These are phyloP conservation scores for Papilionanthe hybrid DNA, from an alignment of 116 monocot genomes.

Conservation along the genomic window DNA sequence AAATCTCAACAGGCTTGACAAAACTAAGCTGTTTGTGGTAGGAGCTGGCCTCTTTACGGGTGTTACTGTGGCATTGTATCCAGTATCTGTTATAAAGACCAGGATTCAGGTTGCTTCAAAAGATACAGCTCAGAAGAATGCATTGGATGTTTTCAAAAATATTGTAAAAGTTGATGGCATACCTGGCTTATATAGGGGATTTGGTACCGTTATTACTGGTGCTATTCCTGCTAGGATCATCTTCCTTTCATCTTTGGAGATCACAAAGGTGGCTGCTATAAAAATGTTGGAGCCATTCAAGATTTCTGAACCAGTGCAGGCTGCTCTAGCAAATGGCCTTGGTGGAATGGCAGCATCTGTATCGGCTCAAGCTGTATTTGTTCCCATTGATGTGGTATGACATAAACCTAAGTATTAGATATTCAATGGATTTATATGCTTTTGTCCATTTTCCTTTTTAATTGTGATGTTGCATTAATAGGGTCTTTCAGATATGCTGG, in stretches of 20 bases:
- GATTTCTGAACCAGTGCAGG: conserved; percentile 72
- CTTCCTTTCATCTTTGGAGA: conserved; percentile 88
- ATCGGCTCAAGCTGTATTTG: conserved; percentile 79
- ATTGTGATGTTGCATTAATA: not conserved
- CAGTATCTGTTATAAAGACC: conserved; percentile 89
- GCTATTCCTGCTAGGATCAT: conserved; percentile 90
- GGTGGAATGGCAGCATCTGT: conserved; percentile 83
- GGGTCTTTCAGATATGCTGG: not conserved
- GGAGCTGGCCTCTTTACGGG: conserved; percentile 94
- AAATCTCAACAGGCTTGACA: conserved; percentile 70
- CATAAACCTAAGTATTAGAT: not conserved
- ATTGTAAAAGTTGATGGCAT: conserved; percentile 81
- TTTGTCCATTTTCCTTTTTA: not conserved
- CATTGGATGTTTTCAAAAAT: conserved; percentile 59
- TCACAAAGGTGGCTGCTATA: conserved; percentile 63
- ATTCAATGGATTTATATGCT: not conserved
- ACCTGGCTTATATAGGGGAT: conserved; percentile 87
- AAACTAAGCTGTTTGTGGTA: conserved; percentile 80
- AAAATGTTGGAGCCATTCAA: conserved; percentile 70
- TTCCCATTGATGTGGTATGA: conserved; percentile 97
- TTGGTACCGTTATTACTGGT: conserved; percentile 93
- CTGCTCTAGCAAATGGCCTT: conserved; percentile 88
- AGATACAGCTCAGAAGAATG: conserved; percentile 68
- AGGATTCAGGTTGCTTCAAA: conserved; percentile 92
- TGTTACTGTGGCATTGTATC: conserved; percentile 79